Conservation (phyloP, 768 basidiomycete species). For the Amanita rimosa region DNA sequence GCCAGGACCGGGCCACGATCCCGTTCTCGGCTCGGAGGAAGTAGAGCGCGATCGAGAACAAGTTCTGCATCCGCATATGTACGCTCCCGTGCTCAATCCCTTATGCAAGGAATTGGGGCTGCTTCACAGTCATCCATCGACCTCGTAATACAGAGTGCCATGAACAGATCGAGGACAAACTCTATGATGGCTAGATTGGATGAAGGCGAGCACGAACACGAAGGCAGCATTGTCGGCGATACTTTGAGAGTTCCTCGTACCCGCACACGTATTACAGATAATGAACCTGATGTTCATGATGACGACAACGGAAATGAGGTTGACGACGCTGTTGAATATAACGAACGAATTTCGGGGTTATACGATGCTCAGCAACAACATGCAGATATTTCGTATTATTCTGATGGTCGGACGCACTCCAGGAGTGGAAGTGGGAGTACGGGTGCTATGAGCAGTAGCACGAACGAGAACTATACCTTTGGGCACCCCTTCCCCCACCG, state of each 20-base stretch:
- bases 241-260: slow-evolving; percentile 3
- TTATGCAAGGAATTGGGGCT: slow-evolving; percentile 53
- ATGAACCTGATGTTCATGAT: slow-evolving; percentile 12
- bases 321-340: slow-evolving; percentile 10
- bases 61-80: slow-evolving; percentile 33
- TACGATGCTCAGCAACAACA: slow-evolving; percentile 7
- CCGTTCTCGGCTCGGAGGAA: slow-evolving; percentile 15
- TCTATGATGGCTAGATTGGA: slow-evolving; percentile 65
- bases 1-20: slow-evolving; percentile 9
- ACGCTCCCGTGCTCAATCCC: slow-evolving; percentile 53
- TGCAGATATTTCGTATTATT: slow-evolving; percentile 16
- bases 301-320: slow-evolving; percentile 8
- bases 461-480: slow-evolving; percentile 64
- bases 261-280: slow-evolving; percentile 12
- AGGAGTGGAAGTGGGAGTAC: slow-evolving; percentile 40
- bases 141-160: slow-evolving; percentile 30
- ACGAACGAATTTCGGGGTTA: slow-evolving; percentile 5
- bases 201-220: slow-evolving; percentile 25
- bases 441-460: slow-evolving; percentile 31
- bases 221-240: not conserved
- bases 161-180: slow-evolving; percentile 24
- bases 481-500: slow-evolving; percentile 35
- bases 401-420: slow-evolving; percentile 29
- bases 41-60: slow-evolving; percentile 20
- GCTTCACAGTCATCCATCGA: slow-evolving; percentile 54